Conservation (phyloP, 1,284 basidiomycete genomes). For the Malassezia restricta region DNA sequence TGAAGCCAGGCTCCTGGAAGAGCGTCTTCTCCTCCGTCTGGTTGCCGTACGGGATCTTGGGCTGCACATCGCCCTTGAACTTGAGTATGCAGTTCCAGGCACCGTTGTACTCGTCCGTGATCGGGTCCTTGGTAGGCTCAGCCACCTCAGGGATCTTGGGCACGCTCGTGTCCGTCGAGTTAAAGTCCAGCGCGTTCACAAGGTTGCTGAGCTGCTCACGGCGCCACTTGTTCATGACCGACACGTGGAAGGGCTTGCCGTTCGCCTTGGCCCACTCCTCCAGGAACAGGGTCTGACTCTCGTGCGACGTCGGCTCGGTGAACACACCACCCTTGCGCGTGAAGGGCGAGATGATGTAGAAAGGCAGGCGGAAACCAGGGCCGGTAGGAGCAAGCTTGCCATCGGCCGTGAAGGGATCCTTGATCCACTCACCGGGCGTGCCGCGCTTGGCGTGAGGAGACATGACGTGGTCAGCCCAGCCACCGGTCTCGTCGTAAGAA, state of each 20-base stretch:
- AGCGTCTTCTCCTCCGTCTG: slow-evolving; percentile 12
- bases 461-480: slow-evolving; percentile 35
- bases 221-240: slow-evolving; percentile 28
- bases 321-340: slow-evolving; percentile 30
- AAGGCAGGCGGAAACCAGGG: slow-evolving; percentile 38
- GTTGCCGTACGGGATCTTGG: slow-evolving; percentile 10
- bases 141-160: slow-evolving; percentile 16
- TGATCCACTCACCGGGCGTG: slow-evolving; percentile 26
- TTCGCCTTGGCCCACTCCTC: slow-evolving; percentile 32
- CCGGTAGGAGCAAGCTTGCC: slow-evolving; percentile 21
- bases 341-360: slow-evolving; percentile 29
- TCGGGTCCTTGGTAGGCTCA: slow-evolving; percentile 11
- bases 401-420: slow-evolving; percentile 21
- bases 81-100: slow-evolving; percentile 8
- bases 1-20: slow-evolving; percentile 18
- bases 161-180: slow-evolving; percentile 11
- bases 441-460: slow-evolving; percentile 11
- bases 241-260: slow-evolving; percentile 23
- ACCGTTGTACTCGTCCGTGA: slow-evolving; percentile 18
- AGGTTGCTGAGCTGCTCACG: slow-evolving; percentile 26
- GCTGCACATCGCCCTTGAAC: slow-evolving; percentile 12
- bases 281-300: slow-evolving; percentile 28
- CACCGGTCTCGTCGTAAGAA: slow-evolving; percentile 38
- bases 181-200: slow-evolving; percentile 31
- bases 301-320: slow-evolving; percentile 27